Evolutionary conservation across 1,139 yeast species (phyloP).

Genomic region (Hansenula anomala): DNA sequence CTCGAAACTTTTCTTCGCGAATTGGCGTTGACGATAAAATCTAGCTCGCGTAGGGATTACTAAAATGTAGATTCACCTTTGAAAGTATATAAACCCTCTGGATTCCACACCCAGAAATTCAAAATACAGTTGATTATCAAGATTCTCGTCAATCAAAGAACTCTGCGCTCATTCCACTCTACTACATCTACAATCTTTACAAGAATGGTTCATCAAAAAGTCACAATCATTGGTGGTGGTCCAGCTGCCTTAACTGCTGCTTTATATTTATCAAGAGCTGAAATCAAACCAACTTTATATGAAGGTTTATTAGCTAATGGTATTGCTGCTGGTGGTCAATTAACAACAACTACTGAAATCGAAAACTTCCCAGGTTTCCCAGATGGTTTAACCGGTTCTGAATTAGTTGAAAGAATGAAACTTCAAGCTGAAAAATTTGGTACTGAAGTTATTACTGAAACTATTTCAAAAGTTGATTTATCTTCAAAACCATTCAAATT

Average conservation of each 20-base stretch:
- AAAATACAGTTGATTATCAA: no score
- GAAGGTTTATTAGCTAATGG: constrained; percentile 98
- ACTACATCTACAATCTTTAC: not conserved
- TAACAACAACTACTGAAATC: constrained; percentile 95
- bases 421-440: constrained; percentile 84
- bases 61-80: no score
- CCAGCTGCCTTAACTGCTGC: constrained; percentile 99
- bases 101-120: not conserved
- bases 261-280: constrained; percentile 93
- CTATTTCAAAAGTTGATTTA: constrained; percentile 86
- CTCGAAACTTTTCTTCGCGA: not conserved
- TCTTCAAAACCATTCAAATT: constrained; percentile 86
- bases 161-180: not conserved
- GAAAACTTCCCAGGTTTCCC: constrained; percentile 99
- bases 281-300: constrained; percentile 85
- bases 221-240: constrained; percentile 94
- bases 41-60: not conserved
- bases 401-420: constrained; percentile 91
- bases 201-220: constrained; percentile 81
- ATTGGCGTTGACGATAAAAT: not conserved
- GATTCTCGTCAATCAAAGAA: no score
- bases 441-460: constrained; percentile 90
- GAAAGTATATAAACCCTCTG: not conserved
- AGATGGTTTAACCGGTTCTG: constrained; percentile 82
- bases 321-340: constrained; percentile 97